Evolutionary conservation across 2,329 filamentous ascomycete genomes (phyloP).

Genomic region (Penicillium vulpinum): DNA sequence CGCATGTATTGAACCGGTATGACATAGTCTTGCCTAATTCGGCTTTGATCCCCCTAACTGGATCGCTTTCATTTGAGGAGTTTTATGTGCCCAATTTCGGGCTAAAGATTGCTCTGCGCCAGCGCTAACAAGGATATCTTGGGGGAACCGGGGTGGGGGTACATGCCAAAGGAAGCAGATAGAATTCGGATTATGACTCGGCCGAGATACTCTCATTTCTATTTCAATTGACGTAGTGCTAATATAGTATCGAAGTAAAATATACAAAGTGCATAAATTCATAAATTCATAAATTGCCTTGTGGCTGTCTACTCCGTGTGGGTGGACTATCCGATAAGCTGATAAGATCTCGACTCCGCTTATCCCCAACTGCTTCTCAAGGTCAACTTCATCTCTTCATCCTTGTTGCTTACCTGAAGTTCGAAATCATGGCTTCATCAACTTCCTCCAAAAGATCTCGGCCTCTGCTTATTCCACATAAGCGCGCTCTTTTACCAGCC

Average conservation of each 20-base stretch:
- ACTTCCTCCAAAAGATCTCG: constrained; percentile 14
- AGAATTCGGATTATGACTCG: background rate
- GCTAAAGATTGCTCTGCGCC: constrained; percentile 33
- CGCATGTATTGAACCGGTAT: constrained; percentile 17
- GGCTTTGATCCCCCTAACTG: constrained; percentile 5
- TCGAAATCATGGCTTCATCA: constrained; percentile 6
- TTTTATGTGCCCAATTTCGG: constrained; percentile 26
- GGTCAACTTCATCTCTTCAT: background rate
- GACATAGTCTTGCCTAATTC: constrained; percentile 16
- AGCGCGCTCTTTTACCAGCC: constrained; percentile 24
- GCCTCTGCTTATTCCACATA: constrained; percentile 29
- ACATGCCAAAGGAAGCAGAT: background rate
- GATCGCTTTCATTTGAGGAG: constrained; percentile 26
- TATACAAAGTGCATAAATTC: too few relatives aligned
- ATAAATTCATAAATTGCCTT: background rate
- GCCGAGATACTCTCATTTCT: background rate
- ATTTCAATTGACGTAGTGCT: background rate
- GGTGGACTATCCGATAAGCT: background rate
- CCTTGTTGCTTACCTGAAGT: background rate
- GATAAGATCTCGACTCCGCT: background rate
- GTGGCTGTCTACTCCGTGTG: too few relatives aligned
- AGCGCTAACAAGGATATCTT: constrained; percentile 27
- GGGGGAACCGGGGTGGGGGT: background rate
- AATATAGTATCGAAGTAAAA: background rate
- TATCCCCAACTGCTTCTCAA: background rate